Conservation (phyloP, 768 basidiomycete genomes). For the Hydnomerulius pinastri region DNA sequence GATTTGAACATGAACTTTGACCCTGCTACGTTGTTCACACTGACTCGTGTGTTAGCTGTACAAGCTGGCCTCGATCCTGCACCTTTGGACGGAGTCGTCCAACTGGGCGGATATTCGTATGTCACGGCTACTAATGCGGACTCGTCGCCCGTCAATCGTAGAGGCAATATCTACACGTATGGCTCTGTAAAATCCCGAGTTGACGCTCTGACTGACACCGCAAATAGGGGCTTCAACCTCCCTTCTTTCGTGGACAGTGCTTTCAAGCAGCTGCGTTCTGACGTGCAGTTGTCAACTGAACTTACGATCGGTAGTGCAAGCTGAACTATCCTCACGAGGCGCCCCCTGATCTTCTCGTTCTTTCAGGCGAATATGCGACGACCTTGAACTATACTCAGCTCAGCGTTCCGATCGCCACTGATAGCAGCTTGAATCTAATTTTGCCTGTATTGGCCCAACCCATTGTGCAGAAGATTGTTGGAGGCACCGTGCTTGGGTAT, state of each 20-base stretch:
- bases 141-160: constrained; percentile 33
- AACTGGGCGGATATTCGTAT: constrained; percentile 67
- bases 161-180: constrained; percentile 57
- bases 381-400: constrained; percentile 61
- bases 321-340: not conserved
- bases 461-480: constrained; percentile 73
- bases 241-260: constrained; percentile 64
- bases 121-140: constrained; percentile 37
- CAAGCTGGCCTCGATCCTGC: constrained; percentile 60
- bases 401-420: constrained; percentile 58
- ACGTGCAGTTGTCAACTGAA: constrained; percentile 55
- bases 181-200: not conserved
- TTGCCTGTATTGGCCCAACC: constrained; percentile 71
- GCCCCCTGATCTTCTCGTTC: constrained; percentile 7
- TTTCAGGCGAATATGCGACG: constrained; percentile 61
- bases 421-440: constrained; percentile 60
- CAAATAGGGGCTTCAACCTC: constrained; percentile 57
- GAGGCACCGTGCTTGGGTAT: constrained; percentile 56
- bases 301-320: constrained; percentile 53
- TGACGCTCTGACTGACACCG: constrained; percentile 2
- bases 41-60: constrained; percentile 66
- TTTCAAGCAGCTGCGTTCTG: constrained; percentile 63
- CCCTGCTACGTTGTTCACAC: constrained; percentile 66
- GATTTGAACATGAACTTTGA: constrained; percentile 69
- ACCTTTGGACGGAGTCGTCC: constrained; percentile 67